phyloP scores from a whole-genome alignment of 805 yeast species.

The Saccharomycopsis schoenii region DNA sequence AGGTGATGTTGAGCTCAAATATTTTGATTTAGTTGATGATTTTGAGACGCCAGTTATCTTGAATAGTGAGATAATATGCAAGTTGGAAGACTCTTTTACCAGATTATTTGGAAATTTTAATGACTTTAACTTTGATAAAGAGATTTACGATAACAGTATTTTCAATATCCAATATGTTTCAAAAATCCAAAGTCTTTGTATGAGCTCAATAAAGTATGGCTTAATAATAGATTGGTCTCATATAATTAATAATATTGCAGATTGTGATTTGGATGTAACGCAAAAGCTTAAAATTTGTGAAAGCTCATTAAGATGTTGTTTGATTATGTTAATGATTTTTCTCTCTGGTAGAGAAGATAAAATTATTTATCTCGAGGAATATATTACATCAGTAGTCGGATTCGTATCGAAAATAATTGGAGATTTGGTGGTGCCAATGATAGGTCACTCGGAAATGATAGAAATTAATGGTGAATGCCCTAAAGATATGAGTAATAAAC shows the following conservation, averaged over 20 bases:
- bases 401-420: conserved; percentile 30
- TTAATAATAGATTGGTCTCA: conserved; percentile 20
- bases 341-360: conserved; percentile 33
- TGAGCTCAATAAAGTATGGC: conserved; percentile 23
- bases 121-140: conserved; percentile 21
- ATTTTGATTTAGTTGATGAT: conserved; percentile 18
- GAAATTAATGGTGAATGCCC: background rate
- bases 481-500: background rate
- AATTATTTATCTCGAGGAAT: conserved; percentile 36
- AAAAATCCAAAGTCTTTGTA: conserved; percentile 27
- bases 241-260: background rate
- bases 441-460: background rate
- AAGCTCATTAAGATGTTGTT: conserved; percentile 28
- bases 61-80: conserved; percentile 19
- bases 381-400: conserved; percentile 31
- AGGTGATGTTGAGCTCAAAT: conserved; percentile 8
- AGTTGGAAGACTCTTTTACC: conserved; percentile 21
- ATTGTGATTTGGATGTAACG: background rate
- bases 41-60: conserved; percentile 18
- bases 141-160: conserved; percentile 3
- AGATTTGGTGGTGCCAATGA: conserved; percentile 22
- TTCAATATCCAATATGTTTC: conserved; percentile 19
- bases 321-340: conserved; percentile 32
- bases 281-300: conserved; percentile 8
- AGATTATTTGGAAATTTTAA: conserved; percentile 19